A percentile compares a stretch with the other conserved stretches of the same genome.
Evolutionary conservation across 2,329 filamentous ascomycete genomes (phyloP).

Genomic region (Uncinocarpus reesii): DNA sequence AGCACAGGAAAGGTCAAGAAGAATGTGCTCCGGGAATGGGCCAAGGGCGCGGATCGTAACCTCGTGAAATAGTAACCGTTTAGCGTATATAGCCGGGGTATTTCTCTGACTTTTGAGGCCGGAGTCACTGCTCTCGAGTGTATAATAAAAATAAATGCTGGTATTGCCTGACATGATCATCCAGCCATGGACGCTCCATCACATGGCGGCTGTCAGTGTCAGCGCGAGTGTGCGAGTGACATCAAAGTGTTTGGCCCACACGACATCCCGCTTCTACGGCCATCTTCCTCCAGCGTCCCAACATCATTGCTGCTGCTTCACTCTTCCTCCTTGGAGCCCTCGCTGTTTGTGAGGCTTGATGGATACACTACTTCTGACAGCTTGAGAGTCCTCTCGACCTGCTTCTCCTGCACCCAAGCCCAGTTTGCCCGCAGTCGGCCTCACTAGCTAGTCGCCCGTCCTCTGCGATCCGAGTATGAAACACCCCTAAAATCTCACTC

Average conservation of each 20-base stretch:
- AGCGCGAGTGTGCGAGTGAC: neutral
- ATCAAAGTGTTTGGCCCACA: slow-evolving; percentile 4
- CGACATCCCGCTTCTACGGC: neutral
- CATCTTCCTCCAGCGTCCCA: neutral
- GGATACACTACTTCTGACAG: neutral
- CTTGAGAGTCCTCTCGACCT: neutral
- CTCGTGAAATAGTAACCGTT: slow-evolving; percentile 14
- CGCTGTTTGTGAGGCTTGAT: neutral
- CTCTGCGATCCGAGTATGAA: neutral
- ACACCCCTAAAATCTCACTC: neutral
- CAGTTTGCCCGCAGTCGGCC: slow-evolving; percentile 6
- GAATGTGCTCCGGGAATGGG: slow-evolving; percentile 83
- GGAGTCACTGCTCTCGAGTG: too few relatives aligned
- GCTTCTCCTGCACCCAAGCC: neutral
- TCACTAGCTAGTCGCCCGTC: too few relatives aligned
- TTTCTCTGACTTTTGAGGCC: too few relatives aligned
- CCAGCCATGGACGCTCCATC: too few relatives aligned
- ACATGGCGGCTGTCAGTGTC: too few relatives aligned
- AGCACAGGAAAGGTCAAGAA: slow-evolving; percentile 96
- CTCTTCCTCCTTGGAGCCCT: neutral
- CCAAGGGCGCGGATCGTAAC: slow-evolving; percentile 44
- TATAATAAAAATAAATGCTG: neutral
- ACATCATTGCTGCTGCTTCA: too few relatives aligned
- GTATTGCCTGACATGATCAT: too few relatives aligned
- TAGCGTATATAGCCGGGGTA: slow-evolving; percentile 1